Conservation (phyloP, 768 basidiomycete genomes). For the Trametes sanguinea region DNA sequence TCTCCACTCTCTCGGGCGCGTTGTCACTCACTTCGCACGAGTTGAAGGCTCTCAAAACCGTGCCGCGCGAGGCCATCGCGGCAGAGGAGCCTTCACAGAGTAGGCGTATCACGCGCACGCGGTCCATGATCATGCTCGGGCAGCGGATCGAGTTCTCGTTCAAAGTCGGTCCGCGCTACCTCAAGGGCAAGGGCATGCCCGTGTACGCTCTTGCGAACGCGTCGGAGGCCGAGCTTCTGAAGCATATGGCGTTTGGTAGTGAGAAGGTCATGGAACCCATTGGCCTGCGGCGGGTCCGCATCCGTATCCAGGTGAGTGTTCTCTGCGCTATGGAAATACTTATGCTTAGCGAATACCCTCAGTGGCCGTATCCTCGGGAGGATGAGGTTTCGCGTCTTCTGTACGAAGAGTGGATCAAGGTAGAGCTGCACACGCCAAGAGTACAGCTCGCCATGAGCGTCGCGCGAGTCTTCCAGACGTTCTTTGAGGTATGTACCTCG, state of each 20-base stretch:
- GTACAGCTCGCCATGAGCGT: slow-evolving; percentile 12
- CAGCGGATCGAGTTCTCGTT: slow-evolving; percentile 13
- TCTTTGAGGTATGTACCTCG: slow-evolving; percentile 10
- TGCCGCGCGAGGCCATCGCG: slow-evolving; percentile 1
- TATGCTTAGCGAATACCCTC: too few relatives aligned
- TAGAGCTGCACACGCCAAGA: not conserved
- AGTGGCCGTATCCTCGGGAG: slow-evolving; percentile 15
- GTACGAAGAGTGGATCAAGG: slow-evolving; percentile 12
- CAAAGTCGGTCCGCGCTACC: not conserved
- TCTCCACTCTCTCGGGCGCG: slow-evolving; percentile 15
- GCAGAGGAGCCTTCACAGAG: not conserved
- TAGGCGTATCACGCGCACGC: slow-evolving; percentile 14
- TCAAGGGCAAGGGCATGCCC: slow-evolving; percentile 10
- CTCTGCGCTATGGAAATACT: not conserved
- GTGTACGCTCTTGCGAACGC: slow-evolving; percentile 15
- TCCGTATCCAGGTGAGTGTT: slow-evolving; percentile 13
- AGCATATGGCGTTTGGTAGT: slow-evolving; percentile 1
- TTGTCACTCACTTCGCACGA: not conserved
- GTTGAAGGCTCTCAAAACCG: slow-evolving; percentile 8
- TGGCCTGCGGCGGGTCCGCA: not conserved
- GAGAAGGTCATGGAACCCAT: slow-evolving; percentile 9
- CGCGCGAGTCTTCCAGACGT: slow-evolving; percentile 8
- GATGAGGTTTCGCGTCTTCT: not conserved
- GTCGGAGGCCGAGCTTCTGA: slow-evolving; percentile 3
- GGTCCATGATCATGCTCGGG: not conserved